Evolutionary conservation across 2,329 filamentous ascomycete species (phyloP), one percentile per base, ranked within the genome.

Genomic region (Orbilia javanica): DNA sequence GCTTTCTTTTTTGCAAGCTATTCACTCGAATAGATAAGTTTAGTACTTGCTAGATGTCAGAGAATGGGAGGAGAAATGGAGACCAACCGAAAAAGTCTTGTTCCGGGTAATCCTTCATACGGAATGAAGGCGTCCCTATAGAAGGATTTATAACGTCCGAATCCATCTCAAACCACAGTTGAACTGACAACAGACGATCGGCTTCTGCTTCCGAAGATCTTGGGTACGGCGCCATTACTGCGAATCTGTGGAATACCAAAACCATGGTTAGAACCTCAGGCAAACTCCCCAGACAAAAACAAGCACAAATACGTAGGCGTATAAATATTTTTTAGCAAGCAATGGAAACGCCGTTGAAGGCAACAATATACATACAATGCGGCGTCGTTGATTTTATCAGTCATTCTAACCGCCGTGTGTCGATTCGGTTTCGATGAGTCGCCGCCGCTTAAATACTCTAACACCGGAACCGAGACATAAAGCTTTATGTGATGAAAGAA

Each of bases 111-210:
- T 75, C 64, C 22, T 57, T n/a, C 22, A 36, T 5, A 3, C 13
- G 25, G 34, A 75, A 69, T 6, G 53, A 44, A 11, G 71, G 44
- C 4, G 20, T 25, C 8, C 71, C 55, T 1, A 20, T 55, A 0
- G 1, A 3, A 1, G 55, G 31, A 22, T 52, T n/a, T 27, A 10
- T 39, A 27, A 63, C 31, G 7, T 60, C 48, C 15, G 50, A 22
- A 29, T 75, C 64, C 53, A 75, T 75, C 11, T 69, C 52, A 39
- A 75, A 69, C 71, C 71, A 75, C 0, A 75, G 22, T 39, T 75
- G 52, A 15, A 75, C 31, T 0, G 71, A 75, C 6, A 63, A 48
- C 18, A 75, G 15, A 52, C 25, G 29, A 52, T 69, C 36, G 6
- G 27, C 53, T 22, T 52, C 25, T 10, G 20, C 15, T 0, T 8